Percentiles rank a stretch among this genome's conserved stretches.
Conservation (phyloP, 345 rosid species). For the Salix suchowensis region DNA sequence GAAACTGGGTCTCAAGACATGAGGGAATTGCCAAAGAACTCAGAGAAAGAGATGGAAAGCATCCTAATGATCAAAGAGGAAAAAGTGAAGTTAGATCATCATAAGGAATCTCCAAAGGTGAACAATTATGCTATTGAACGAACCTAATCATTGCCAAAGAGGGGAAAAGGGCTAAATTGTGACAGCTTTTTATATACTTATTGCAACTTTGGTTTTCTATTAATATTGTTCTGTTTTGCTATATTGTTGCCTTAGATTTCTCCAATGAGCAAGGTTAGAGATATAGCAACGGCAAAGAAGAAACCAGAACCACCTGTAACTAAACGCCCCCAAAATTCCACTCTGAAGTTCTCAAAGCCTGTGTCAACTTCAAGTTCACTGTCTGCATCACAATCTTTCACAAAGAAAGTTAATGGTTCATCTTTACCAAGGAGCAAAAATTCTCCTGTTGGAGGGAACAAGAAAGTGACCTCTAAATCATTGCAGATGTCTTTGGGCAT, state of each 20-base stretch:
- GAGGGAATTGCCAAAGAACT: slow-evolving; percentile 26
- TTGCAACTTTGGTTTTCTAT: slow-evolving; percentile 2
- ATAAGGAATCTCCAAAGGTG: slow-evolving; percentile 52
- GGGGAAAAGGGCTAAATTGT: not conserved
- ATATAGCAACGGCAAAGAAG: slow-evolving; percentile 27
- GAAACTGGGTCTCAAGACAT: slow-evolving; percentile 9
- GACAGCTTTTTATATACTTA: not conserved
- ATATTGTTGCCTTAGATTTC: slow-evolving; percentile 33
- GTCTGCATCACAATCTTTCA: slow-evolving; percentile 35
- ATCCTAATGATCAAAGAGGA: slow-evolving; percentile 22
- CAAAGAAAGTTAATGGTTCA: slow-evolving; percentile 35
- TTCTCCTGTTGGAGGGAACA: slow-evolving; percentile 30
- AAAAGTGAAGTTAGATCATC: slow-evolving; percentile 31
- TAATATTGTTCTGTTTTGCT: slow-evolving; percentile 2
- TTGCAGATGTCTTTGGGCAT: slow-evolving; percentile 64
- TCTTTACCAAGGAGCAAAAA: slow-evolving; percentile 34
- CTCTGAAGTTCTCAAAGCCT: slow-evolving; percentile 55
- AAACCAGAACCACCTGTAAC: slow-evolving; percentile 29
- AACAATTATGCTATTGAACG: slow-evolving; percentile 1
- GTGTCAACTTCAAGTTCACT: slow-evolving; percentile 26
- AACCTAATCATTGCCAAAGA: not conserved
- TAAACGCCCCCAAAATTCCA: slow-evolving; percentile 40
- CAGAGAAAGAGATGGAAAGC: slow-evolving; percentile 28
- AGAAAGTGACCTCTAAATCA: slow-evolving; percentile 65
- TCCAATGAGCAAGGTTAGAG: slow-evolving; percentile 31